These are phyloP conservation scores for Naganishia sp. DNA, from an alignment of 1,284 basidiomycete genomes.

Conservation along the genomic window DNA sequence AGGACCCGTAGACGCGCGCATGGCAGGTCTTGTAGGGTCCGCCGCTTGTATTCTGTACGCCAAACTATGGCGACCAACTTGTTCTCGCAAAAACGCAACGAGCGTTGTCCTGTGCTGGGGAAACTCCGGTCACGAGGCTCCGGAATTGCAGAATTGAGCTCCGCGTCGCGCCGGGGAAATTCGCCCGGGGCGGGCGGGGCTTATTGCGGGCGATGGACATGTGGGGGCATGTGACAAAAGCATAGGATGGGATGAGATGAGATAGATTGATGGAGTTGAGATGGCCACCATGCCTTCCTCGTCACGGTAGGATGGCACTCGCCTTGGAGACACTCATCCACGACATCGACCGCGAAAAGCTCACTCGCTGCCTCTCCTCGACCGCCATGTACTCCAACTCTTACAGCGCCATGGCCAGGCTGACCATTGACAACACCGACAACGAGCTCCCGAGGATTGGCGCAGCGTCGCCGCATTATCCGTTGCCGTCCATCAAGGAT, in stretches of 20 bases:
- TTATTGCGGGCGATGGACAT: neutral
- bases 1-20: too few relatives aligned
- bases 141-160: too few relatives aligned
- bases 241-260: neutral
- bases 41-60: too few relatives aligned
- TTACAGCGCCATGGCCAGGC: constrained; percentile 31
- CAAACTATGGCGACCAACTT: too few relatives aligned
- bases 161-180: too few relatives aligned
- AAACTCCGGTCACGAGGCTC: too few relatives aligned
- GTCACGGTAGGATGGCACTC: neutral
- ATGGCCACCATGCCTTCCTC: neutral
- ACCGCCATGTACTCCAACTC: constrained; percentile 12
- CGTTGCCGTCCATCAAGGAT: constrained; percentile 14
- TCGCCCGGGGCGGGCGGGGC: too few relatives aligned
- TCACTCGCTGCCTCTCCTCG: neutral
- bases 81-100: too few relatives aligned
- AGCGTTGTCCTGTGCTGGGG: too few relatives aligned
- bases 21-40: too few relatives aligned
- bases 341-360: neutral
- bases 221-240: neutral
- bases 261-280: neutral
- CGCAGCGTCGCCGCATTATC: neutral
- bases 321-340: neutral
- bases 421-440: constrained; percentile 19
- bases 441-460: constrained; percentile 8